These are phyloP conservation scores for Scalesia atractyloides DNA, from an alignment of 129 eudicot species.

Conservation along the genomic window DNA sequence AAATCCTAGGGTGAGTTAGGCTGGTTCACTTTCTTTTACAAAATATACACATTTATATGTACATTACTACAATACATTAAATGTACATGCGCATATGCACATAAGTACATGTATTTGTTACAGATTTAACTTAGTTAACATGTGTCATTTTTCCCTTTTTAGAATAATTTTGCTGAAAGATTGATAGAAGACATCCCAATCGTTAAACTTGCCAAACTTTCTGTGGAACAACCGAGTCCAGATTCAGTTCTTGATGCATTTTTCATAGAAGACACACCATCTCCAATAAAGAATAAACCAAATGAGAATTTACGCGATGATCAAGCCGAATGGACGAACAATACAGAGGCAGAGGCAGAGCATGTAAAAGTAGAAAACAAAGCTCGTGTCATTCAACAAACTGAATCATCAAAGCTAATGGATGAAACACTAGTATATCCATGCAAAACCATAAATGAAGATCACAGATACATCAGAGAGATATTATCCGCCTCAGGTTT, in stretches of 20 bases:
- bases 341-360: constrained; percentile 33
- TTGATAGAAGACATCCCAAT: constrained; percentile 43
- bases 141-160: constrained; percentile 20
- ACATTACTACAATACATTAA: not conserved
- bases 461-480: constrained; percentile 54
- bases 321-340: constrained; percentile 40
- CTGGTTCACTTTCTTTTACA: constrained; percentile 4
- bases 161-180: constrained; percentile 44
- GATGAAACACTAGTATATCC: constrained; percentile 30
- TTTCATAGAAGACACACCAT: constrained; percentile 68
- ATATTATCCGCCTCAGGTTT: constrained; percentile 64
- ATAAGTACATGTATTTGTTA: not conserved
- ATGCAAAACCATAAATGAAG: constrained; percentile 36
- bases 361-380: constrained; percentile 37
- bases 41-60: not conserved
- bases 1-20: constrained; percentile 34
- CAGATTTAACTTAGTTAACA: not conserved
- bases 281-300: constrained; percentile 75
- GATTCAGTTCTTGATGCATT: constrained; percentile 88
- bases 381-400: constrained; percentile 34
- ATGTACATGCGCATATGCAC: not conserved
- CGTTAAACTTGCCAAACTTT: constrained; percentile 43
- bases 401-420: constrained; percentile 24
- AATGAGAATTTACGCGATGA: constrained; percentile 37
- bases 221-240: constrained; percentile 84